Percentiles rank a stretch among this genome's conserved stretches.
Evolutionary conservation across 257 asterid species (phyloP).

Genomic region (Perilla frutescens): DNA sequence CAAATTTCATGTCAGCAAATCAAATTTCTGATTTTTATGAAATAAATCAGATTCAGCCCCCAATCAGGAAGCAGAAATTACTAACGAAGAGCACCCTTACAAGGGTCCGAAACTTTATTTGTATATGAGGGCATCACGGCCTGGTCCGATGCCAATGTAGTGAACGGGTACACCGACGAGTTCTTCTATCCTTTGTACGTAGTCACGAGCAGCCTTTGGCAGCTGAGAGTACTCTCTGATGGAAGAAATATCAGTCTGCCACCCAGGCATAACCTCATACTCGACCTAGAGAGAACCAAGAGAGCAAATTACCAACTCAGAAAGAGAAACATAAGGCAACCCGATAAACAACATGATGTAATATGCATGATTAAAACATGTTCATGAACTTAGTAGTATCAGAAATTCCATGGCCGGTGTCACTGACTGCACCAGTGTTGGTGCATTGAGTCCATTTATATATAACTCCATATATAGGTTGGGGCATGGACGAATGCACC

Average conservation of each 20-base stretch:
- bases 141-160: conserved; percentile 96
- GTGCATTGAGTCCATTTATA: too few species aligned
- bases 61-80: conserved; percentile 31
- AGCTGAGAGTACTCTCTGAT: conserved; percentile 82
- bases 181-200: conserved; percentile 90
- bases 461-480: not conserved
- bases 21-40: not conserved
- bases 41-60: conserved; percentile 34
- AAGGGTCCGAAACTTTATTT: conserved; percentile 47
- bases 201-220: conserved; percentile 81
- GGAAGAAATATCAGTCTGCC: conserved; percentile 82
- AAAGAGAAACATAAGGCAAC: not conserved
- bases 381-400: not conserved
- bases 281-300: conserved; percentile 60
- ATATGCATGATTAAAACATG: too few species aligned
- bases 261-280: conserved; percentile 88
- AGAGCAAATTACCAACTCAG: conserved; percentile 20
- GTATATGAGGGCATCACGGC: conserved; percentile 96
- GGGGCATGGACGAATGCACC: not conserved
- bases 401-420: not conserved
- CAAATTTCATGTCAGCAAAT: conserved; percentile 16
- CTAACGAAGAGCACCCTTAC: conserved; percentile 23
- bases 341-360: not conserved
- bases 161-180: conserved; percentile 84
- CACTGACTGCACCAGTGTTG: not conserved